These are phyloP conservation scores for Aspergillus arachidicola DNA, from an alignment of 2,329 filamentous ascomycete species.

Conservation along the genomic window DNA sequence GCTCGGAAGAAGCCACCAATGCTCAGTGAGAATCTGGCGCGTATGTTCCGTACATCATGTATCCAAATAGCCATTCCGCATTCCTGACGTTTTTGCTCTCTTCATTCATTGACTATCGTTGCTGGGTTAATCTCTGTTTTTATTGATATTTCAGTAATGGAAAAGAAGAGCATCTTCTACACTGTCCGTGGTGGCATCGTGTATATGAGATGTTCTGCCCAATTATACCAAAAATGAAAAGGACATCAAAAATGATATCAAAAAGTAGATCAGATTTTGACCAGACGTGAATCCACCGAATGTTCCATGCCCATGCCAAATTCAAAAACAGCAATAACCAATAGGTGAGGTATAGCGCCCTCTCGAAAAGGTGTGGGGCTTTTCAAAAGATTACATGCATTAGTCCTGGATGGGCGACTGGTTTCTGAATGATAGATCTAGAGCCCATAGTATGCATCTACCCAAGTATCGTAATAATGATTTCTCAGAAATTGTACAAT, in stretches of 20 bases:
- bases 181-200: too few relatives aligned
- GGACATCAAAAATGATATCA: neutral
- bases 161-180: neutral
- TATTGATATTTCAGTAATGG: neutral
- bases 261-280: neutral
- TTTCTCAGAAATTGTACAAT: neutral
- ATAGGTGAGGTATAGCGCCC: neutral
- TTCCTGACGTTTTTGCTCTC: neutral
- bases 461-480: neutral
- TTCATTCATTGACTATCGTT: neutral
- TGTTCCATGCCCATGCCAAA: neutral
- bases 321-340: neutral
- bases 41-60: neutral
- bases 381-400: neutral
- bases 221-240: neutral
- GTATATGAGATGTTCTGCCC: neutral
- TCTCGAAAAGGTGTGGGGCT: neutral
- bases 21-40: neutral
- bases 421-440: neutral
- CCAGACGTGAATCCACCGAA: neutral
- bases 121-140: neutral
- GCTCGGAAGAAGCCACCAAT: too few relatives aligned
- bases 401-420: neutral
- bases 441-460: neutral
- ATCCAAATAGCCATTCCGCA: neutral